Conservation (phyloP, 352 stramenopile species). For the Phytophthora meadii region DNA sequence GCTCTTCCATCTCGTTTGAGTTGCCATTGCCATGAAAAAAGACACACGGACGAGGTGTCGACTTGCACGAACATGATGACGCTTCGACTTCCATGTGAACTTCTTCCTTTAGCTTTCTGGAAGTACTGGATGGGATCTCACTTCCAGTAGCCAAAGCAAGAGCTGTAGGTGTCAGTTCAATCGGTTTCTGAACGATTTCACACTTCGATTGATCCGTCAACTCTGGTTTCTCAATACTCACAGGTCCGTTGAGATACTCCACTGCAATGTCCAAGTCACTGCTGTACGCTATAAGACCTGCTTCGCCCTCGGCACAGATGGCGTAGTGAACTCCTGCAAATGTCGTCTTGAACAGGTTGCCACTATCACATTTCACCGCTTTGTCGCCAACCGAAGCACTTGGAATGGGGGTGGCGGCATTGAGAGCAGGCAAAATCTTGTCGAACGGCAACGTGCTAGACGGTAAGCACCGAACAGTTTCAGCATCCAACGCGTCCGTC, state of each 20-base stretch:
- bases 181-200: not conserved
- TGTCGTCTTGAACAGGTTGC: slow-evolving; percentile 36
- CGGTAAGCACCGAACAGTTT: slow-evolving; percentile 22
- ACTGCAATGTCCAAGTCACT: too few relatives aligned
- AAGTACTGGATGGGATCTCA: not conserved
- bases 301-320: slow-evolving; percentile 25
- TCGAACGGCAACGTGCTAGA: slow-evolving; percentile 23
- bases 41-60: slow-evolving; percentile 25
- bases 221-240: slow-evolving; percentile 8
- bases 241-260: slow-evolving; percentile 21
- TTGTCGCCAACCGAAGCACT: slow-evolving; percentile 17
- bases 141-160: slow-evolving; percentile 20
- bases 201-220: slow-evolving; percentile 4
- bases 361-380: slow-evolving; percentile 25
- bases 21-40: slow-evolving; percentile 30
- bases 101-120: slow-evolving; percentile 12
- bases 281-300: slow-evolving; percentile 37
- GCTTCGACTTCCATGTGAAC: too few relatives aligned
- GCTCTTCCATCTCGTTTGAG: slow-evolving; percentile 21
- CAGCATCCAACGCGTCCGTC: not conserved
- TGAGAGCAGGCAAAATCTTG: slow-evolving; percentile 28
- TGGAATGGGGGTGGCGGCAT: slow-evolving; percentile 18
- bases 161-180: slow-evolving; percentile 10
- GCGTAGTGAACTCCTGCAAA: slow-evolving; percentile 34
- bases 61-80: too few relatives aligned